These are phyloP conservation scores for Fusarium redolens DNA, from an alignment of 2,329 filamentous ascomycete species.

Conservation along the genomic window DNA sequence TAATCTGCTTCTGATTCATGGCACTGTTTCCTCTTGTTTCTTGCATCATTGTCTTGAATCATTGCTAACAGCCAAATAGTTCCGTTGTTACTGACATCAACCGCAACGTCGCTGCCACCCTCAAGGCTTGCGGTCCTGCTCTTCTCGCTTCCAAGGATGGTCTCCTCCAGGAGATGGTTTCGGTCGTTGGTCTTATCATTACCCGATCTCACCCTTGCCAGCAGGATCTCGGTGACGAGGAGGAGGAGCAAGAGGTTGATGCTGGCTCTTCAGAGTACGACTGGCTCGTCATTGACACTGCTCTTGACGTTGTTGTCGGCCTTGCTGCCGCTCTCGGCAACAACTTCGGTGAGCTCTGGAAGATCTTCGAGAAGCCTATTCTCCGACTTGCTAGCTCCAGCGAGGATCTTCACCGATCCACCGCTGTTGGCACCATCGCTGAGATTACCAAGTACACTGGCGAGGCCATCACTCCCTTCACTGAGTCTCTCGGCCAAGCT, in stretches of 20 bases:
- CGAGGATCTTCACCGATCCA: slow-evolving; percentile 87
- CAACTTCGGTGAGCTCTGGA: slow-evolving; percentile 89
- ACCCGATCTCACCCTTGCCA: slow-evolving; percentile 94
- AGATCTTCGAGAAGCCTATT: slow-evolving; percentile 93
- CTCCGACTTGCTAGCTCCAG: slow-evolving; percentile 88
- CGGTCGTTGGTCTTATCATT: slow-evolving; percentile 81
- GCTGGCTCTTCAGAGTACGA: slow-evolving; percentile 92
- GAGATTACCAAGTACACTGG: slow-evolving; percentile 91
- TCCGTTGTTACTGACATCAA: slow-evolving; percentile 94
- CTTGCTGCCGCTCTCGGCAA: slow-evolving; percentile 84
- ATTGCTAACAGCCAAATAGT: slow-evolving; percentile 65
- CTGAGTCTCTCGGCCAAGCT: slow-evolving; percentile 78
- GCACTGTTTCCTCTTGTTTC: slow-evolving; percentile 42
- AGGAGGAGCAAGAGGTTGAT: slow-evolving; percentile 78
- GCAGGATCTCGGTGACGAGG: slow-evolving; percentile 85
- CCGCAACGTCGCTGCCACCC: slow-evolving; percentile 87
- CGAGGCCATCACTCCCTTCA: slow-evolving; percentile 83
- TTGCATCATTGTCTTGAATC: slow-evolving; percentile 30
- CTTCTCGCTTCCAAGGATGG: slow-evolving; percentile 77
- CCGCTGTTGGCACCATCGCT: slow-evolving; percentile 90
- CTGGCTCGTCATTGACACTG: slow-evolving; percentile 96
- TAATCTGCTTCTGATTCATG: slow-evolving; percentile 55
- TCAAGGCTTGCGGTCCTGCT: slow-evolving; percentile 91
- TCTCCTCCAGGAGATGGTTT: slow-evolving; percentile 80
- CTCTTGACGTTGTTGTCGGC: slow-evolving; percentile 88